Evolutionary conservation across 164 flowering plant species (phyloP).

Genomic region (Liriodendron chinense): DNA sequence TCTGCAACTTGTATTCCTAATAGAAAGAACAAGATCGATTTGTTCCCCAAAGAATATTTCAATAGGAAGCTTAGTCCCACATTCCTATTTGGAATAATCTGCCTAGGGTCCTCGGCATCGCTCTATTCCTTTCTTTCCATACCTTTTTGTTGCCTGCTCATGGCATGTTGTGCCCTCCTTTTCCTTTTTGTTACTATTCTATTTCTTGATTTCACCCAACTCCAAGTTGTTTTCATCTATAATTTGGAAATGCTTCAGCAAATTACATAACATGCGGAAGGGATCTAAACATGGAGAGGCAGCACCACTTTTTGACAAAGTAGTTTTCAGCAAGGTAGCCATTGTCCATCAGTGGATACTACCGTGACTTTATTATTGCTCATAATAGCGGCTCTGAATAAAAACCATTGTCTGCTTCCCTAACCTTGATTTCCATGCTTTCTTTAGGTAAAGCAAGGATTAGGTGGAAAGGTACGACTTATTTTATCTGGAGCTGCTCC

Average conservation of each 20-base stretch:
- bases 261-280: conserved; percentile 53
- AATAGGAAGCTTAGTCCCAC: too few relatives aligned
- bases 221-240: conserved; percentile 5
- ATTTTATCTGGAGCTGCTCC: conserved; percentile 98
- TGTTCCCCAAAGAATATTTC: not conserved
- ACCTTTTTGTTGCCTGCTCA: not conserved
- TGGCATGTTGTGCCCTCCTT: not conserved
- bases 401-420: not conserved
- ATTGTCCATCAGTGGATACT: not conserved
- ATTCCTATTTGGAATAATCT: not conserved
- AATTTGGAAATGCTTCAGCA: conserved; percentile 50
- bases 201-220: not conserved
- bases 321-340: conserved; percentile 79
- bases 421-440: not conserved
- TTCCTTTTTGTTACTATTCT: too few relatives aligned
- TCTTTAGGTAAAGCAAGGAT: conserved; percentile 76
- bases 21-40: not conserved
- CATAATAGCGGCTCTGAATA: not conserved
- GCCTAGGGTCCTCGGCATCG: not conserved
- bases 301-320: conserved; percentile 71
- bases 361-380: not conserved
- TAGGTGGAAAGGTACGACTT: conserved; percentile 86
- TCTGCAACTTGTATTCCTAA: not conserved
- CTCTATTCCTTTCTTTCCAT: not conserved
- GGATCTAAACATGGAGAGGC: conserved; percentile 69